These are phyloP conservation scores for Penicillium sp. DNA, from an alignment of 2,329 filamentous ascomycete species.

Conservation along the genomic window DNA sequence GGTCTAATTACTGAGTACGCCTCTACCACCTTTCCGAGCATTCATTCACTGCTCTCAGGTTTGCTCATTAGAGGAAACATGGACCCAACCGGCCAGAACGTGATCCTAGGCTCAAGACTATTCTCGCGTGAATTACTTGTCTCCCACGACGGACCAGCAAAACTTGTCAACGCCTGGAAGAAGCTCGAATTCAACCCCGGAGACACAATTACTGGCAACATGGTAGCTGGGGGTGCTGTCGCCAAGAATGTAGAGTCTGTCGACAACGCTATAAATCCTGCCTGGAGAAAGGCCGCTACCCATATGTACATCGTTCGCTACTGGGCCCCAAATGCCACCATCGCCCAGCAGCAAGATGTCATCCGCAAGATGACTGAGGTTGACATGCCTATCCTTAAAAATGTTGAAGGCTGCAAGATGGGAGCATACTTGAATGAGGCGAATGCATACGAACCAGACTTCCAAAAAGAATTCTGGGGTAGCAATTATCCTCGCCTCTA, in stretches of 20 bases:
- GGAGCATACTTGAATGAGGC: slow-evolving; percentile 44
- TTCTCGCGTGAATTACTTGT: slow-evolving; percentile 1
- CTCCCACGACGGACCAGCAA: neutral
- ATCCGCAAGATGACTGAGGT: slow-evolving; percentile 37
- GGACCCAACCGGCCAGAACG: too few species aligned
- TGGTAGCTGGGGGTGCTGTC: slow-evolving; percentile 35
- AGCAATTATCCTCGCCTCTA: slow-evolving; percentile 23
- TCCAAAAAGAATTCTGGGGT: slow-evolving; percentile 40
- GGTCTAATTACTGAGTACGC: too few species aligned
- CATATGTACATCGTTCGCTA: neutral
- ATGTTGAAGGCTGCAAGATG: slow-evolving; percentile 7
- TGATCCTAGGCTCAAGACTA: too few species aligned
- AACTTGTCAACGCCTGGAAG: neutral
- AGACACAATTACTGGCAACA: slow-evolving; percentile 21
- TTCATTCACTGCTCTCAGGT: too few species aligned
- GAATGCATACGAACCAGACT: slow-evolving; percentile 41
- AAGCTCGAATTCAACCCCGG: neutral
- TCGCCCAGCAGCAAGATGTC: too few species aligned
- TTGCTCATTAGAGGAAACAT: too few species aligned
- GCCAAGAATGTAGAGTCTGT: slow-evolving; percentile 42
- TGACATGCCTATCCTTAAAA: slow-evolving; percentile 15
- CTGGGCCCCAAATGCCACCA: too few species aligned
- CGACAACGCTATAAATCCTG: slow-evolving; percentile 6
- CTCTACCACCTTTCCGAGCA: too few species aligned
- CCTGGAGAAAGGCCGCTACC: slow-evolving; percentile 27